Conservation (phyloP, 257 asterid genomes). For the Ajuga chamaepitys region DNA sequence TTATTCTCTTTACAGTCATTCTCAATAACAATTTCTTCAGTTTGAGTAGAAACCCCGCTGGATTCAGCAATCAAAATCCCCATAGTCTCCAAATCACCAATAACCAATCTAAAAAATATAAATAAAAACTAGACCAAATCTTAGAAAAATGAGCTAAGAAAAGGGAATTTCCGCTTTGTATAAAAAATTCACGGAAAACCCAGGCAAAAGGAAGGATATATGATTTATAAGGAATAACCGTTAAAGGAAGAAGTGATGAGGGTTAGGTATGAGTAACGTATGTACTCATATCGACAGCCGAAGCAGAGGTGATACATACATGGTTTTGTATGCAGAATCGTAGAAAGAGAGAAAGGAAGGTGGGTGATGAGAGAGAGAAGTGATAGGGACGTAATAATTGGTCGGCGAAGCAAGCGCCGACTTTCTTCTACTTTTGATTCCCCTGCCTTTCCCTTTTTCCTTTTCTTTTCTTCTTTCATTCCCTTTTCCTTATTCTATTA, state of each 20-base stretch:
- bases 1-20: conserved; percentile 20
- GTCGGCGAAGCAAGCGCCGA: conserved; percentile 33
- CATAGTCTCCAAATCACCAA: conserved; percentile 15
- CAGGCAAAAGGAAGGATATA: neutral
- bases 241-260: neutral
- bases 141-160: neutral
- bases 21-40: conserved; percentile 18
- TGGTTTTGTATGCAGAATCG: conserved; percentile 8
- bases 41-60: conserved; percentile 13
- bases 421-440: conserved; percentile 17
- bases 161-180: conserved; percentile 23
- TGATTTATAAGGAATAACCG: neutral
- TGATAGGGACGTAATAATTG: conserved; percentile 13
- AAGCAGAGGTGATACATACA: conserved; percentile 4
- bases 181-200: conserved; percentile 28
- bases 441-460: conserved; percentile 7
- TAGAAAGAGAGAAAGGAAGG: conserved; percentile 14
- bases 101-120: neutral
- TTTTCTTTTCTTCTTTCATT: neutral
- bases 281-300: neutral
- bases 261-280: conserved; percentile 11
- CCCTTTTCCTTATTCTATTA: neutral
- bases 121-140: neutral
- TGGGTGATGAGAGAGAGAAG: neutral
- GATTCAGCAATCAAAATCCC: conserved; percentile 28